Conservation (phyloP, 345 rosid species). For the Gossypium bickii region DNA sequence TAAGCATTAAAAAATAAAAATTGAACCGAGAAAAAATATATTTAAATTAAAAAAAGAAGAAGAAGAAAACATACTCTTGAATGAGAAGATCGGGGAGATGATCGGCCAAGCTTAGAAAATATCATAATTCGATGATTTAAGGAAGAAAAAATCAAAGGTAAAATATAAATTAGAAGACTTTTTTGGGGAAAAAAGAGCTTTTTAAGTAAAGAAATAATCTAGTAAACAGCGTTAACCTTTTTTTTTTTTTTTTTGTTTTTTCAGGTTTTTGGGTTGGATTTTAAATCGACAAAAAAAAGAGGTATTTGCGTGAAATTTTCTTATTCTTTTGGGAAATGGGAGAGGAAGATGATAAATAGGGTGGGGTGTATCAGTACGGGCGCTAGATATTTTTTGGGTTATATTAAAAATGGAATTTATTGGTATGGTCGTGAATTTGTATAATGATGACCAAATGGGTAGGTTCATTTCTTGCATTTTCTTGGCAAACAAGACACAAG, state of each 20-base stretch:
- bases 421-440: neutral
- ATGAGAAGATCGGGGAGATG: conserved; percentile 49
- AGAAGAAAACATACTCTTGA: conserved; percentile 32
- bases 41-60: neutral
- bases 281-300: neutral
- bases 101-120: conserved; percentile 53
- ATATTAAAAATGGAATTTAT: neutral
- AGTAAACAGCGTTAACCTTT: neutral
- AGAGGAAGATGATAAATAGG: neutral
- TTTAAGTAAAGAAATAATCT: neutral
- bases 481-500: neutral
- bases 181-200: neutral
- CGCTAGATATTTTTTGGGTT: neutral
- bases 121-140: conserved; percentile 37
- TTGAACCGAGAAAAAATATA: neutral
- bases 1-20: neutral
- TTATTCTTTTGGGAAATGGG: neutral
- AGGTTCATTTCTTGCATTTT: neutral
- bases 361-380: neutral
- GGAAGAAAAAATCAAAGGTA: neutral
- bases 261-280: neutral
- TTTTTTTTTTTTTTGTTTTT: no score
- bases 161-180: neutral
- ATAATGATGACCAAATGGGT: neutral
- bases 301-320: no score